Conservation (phyloP, 108 stramenopile genomes). For the Cyclotella atomus region DNA sequence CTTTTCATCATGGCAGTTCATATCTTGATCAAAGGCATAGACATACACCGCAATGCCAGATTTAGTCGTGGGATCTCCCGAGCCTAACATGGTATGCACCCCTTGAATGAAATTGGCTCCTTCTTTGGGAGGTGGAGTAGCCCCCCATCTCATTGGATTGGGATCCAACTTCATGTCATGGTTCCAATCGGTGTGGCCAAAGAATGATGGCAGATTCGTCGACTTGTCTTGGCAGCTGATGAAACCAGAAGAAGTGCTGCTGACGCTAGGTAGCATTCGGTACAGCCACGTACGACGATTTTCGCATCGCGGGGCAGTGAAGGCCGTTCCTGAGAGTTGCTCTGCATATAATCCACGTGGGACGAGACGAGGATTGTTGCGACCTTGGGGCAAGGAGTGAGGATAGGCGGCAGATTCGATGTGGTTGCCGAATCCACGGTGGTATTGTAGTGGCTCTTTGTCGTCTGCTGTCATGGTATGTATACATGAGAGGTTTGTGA, state of each 20-base stretch:
- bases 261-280: conserved; percentile 76
- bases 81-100: conserved; percentile 56
- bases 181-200: conserved; percentile 54
- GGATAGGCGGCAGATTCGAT: conserved; percentile 83
- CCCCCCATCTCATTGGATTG: conserved; percentile 90
- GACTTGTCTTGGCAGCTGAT: conserved; percentile 8
- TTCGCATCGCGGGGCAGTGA: conserved; percentile 81
- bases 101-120: conserved; percentile 68
- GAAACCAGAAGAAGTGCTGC: conserved; percentile 36
- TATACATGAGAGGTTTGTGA: too few species aligned
- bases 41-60: conserved; percentile 82
- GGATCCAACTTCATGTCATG: conserved; percentile 60
- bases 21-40: conserved; percentile 71
- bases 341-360: conserved; percentile 87
- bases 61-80: conserved; percentile 75
- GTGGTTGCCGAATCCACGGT: conserved; percentile 80
- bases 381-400: conserved; percentile 76
- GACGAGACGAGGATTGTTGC: conserved; percentile 92
- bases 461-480: background rate
- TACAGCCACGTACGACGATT: conserved; percentile 89
- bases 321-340: conserved; percentile 93
- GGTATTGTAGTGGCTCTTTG: conserved; percentile 27
- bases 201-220: conserved; percentile 19
- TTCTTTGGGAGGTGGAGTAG: conserved; percentile 42
- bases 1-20: conserved; percentile 41